Conservation (phyloP, 2,329 filamentous ascomycete genomes). For the Nannizziopsis arthrosporioides region DNA sequence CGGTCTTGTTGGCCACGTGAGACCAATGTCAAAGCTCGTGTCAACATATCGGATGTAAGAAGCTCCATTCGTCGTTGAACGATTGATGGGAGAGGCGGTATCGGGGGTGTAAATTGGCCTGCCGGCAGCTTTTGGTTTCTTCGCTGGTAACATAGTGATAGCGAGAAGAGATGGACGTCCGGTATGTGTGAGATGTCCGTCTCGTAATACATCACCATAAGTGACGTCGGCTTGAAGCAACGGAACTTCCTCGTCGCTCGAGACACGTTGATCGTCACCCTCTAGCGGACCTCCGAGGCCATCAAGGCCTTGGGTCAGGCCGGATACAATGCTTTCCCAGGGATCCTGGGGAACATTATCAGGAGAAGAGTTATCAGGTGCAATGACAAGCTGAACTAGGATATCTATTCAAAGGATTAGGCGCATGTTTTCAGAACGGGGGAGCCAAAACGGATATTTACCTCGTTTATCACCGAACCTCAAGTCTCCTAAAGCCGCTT, state of each 20-base stretch:
- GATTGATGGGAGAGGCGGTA: slow-evolving; percentile 87
- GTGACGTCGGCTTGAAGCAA: slow-evolving; percentile 88
- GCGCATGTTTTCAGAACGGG: not conserved
- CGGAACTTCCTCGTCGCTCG: slow-evolving; percentile 88
- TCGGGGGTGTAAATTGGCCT: slow-evolving; percentile 57
- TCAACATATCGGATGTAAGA: slow-evolving; percentile 95
- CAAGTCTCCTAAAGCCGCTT: slow-evolving; percentile 81
- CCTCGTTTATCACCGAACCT: slow-evolving; percentile 84
- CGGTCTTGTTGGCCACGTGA: slow-evolving; percentile 86
- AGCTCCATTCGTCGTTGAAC: slow-evolving; percentile 97
- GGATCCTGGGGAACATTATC: slow-evolving; percentile 85
- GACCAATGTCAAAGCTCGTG: slow-evolving; percentile 78
- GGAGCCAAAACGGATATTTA: slow-evolving; percentile 19
- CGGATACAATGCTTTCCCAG: slow-evolving; percentile 95
- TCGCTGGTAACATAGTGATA: slow-evolving; percentile 78
- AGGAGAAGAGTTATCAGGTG: slow-evolving; percentile 68
- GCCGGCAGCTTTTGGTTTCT: slow-evolving; percentile 48
- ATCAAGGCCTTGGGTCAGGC: slow-evolving; percentile 84
- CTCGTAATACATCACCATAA: slow-evolving; percentile 85
- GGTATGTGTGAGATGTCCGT: slow-evolving; percentile 73
- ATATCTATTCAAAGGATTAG: slow-evolving; percentile 49
- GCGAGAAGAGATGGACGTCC: slow-evolving; percentile 82
- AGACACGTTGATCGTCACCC: slow-evolving; percentile 66
- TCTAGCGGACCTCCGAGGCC: slow-evolving; percentile 81
- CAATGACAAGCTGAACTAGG: slow-evolving; percentile 83